Base-by-base conservation (phyloP, 768 basidiomycete genomes). In the Cubamyces sp. region DNA sequence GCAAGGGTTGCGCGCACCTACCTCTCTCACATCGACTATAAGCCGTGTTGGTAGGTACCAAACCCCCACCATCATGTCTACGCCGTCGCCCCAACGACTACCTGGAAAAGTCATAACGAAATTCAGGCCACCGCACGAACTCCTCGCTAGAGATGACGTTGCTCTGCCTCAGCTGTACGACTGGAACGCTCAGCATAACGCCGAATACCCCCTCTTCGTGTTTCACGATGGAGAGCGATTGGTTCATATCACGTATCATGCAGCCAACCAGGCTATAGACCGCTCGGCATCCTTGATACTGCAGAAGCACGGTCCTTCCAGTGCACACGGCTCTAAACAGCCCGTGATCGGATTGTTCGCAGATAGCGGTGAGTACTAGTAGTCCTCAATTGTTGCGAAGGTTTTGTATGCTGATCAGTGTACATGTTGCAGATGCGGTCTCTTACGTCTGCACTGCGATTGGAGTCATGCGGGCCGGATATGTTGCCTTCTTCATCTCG, bases 91-190 rank as follows among this genome's bases (percentile, higher is more conserved):
- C 28, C 8, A 25, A 26, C 23, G 25, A 12, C 23, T 42, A 15
- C 52, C 39, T 18, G 21, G 14, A 3, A 23, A 40, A 5, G 19
- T 42, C 2, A 41, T 39, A 0, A 39, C 41, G 14, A 40, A 19
- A 1, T 59, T 42, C 41, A 23, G 43, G 19, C 26, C 49, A 12
- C 57, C 57, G 23, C 39, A n/a, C 2, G 48, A 50, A 16, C 28
- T 59, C n/a, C 37, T 59, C 14, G 47, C 34, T 3, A 34, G 49
- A n/a, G n/a, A 40, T 5, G 47, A 50, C 5, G 30, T 77, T 11
- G 70, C 71, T 1, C 42, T 79, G 0, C 74, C 75, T 4, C 68
- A 78, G 57, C 50, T 78, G 9, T 74, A 71, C 39, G 79, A 79
- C 45, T 78, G 71, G 71, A 73, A 78, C 54, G 56, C 60, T 3